Evolutionary conservation across 768 basidiomycete species (phyloP).

Genomic region (Rhizopogon vesiculosus): DNA sequence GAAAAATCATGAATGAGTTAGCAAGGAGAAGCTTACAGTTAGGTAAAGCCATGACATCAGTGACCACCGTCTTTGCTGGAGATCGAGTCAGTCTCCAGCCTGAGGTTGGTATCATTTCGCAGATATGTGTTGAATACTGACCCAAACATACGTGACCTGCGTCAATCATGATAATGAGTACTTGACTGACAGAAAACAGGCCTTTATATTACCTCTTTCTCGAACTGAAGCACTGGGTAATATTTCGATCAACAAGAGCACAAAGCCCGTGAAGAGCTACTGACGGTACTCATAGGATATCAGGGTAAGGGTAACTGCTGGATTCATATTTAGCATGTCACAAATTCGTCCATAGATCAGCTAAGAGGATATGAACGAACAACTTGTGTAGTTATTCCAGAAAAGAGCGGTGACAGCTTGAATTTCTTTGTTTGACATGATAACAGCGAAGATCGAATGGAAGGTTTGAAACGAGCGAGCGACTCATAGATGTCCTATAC

Average conservation of each 20-base stretch:
- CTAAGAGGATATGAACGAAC: not conserved
- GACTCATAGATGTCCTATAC: too few species aligned
- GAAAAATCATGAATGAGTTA: not conserved
- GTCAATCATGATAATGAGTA: not conserved
- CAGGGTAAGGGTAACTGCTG: not conserved
- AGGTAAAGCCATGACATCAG: not conserved
- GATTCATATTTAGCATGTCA: not conserved
- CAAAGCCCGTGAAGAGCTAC: not conserved
- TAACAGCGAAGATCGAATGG: too few species aligned
- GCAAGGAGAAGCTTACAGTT: not conserved
- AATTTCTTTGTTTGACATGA: too few species aligned
- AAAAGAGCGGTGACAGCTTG: too few species aligned
- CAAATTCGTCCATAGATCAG: too few species aligned
- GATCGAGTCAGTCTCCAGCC: not conserved
- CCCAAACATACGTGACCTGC: not conserved
- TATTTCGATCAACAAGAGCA: not conserved
- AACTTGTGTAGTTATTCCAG: not conserved
- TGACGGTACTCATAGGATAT: not conserved
- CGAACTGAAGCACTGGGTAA: not conserved
- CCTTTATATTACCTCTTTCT: not conserved
- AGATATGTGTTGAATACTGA: not conserved
- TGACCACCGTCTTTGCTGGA: not conserved
- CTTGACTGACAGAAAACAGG: not conserved
- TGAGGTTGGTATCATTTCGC: too few species aligned
- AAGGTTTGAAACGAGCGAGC: too few species aligned